Conservation (phyloP, 129 eudicot species). For the Escallonia rubra region DNA sequence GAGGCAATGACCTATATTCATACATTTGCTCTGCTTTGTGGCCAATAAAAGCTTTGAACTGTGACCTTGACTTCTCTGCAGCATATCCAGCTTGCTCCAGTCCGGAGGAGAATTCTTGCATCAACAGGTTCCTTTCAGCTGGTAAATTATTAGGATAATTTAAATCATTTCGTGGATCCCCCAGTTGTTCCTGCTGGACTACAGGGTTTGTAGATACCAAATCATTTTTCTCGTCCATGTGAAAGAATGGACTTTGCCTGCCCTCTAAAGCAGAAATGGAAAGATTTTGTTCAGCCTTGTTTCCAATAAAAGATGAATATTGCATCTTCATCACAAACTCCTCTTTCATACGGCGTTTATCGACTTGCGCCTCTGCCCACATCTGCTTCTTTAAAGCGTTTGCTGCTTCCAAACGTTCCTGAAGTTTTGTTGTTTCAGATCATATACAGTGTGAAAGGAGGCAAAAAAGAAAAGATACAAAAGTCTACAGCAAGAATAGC, state of each 20-base stretch:
- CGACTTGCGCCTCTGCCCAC: constrained; percentile 90
- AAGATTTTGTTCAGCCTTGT: constrained; percentile 27
- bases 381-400: constrained; percentile 86
- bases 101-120: constrained; percentile 30
- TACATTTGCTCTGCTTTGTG: constrained; percentile 79
- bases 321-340: constrained; percentile 47
- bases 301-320: constrained; percentile 21
- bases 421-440: constrained; percentile 16
- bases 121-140: constrained; percentile 24
- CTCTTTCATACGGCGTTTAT: constrained; percentile 73
- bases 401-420: constrained; percentile 95
- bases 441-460: background rate
- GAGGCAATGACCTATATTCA: constrained; percentile 83
- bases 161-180: constrained; percentile 27
- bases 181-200: constrained; percentile 31
- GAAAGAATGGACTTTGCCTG: constrained; percentile 21
- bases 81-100: constrained; percentile 60
- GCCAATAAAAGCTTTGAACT: constrained; percentile 60
- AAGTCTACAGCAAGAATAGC: background rate
- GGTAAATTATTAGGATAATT: constrained; percentile 10
- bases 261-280: constrained; percentile 8
- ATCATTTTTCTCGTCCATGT: constrained; percentile 36
- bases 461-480: background rate
- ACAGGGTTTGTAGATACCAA: constrained; percentile 17
- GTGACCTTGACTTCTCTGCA: constrained; percentile 67